Percentiles rank a stretch among this genome's conserved stretches.
phyloP scores from a whole-genome alignment of 805 yeast genomes.

The Huiozyma naganishii region DNA sequence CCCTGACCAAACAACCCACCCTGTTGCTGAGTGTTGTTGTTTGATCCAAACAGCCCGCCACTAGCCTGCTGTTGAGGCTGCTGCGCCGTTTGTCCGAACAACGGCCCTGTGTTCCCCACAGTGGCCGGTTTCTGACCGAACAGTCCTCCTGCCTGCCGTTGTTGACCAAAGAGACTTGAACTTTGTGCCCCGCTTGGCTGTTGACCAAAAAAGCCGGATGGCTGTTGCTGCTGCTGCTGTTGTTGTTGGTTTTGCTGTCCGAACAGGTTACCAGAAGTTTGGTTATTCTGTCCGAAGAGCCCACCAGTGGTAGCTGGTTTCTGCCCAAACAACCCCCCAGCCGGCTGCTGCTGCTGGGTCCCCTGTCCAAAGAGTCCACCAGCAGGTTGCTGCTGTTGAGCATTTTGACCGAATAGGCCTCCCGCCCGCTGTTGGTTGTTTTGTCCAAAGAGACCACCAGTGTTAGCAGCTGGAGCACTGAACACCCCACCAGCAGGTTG shows the following conservation, averaged over 20 bases:
- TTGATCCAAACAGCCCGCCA: conserved; percentile 31
- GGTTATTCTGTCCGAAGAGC: conserved; percentile 28
- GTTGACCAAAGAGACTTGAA: conserved; percentile 19
- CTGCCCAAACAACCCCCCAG: conserved; percentile 30
- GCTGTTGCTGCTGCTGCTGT: background rate
- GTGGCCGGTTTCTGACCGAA: conserved; percentile 3
- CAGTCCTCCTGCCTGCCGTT: conserved; percentile 11
- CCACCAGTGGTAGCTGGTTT: conserved; percentile 31
- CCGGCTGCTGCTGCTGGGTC: conserved; percentile 9
- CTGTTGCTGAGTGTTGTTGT: conserved; percentile 7
- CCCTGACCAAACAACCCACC: conserved; percentile 33
- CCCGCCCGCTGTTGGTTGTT: conserved; percentile 13
- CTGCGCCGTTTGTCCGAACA: conserved; percentile 5
- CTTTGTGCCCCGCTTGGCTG: conserved; percentile 2
- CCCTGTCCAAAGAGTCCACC: conserved; percentile 33
- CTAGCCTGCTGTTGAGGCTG: conserved; percentile 9
- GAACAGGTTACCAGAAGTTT: conserved; percentile 23
- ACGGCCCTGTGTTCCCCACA: conserved; percentile 5
- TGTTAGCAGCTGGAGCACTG: conserved; percentile 21
- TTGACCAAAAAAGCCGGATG: background rate
- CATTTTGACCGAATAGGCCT: conserved; percentile 24
- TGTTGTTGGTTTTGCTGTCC: conserved; percentile 24
- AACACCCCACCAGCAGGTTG: conserved; percentile 33
- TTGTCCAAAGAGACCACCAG: conserved; percentile 27
- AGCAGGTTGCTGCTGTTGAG: conserved; percentile 8